phyloP scores from a whole-genome alignment of 2,329 filamentous ascomycete genomes.

The Aspergillus neoniger region DNA sequence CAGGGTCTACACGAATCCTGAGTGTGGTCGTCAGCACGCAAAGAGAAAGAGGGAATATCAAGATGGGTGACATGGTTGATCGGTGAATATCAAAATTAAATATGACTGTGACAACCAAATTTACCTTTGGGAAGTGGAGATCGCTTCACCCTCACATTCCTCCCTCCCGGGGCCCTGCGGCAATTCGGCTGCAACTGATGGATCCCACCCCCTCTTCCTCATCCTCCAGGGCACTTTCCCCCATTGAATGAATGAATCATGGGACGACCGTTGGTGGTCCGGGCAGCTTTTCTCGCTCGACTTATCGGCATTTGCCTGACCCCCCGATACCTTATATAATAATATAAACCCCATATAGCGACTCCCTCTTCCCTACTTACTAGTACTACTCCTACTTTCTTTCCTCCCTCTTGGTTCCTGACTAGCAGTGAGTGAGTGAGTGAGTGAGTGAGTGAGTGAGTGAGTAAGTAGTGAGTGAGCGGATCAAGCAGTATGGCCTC shows the following conservation, averaged over 20 bases:
- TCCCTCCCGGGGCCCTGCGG: background rate
- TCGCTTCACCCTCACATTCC: background rate
- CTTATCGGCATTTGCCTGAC: too few species aligned
- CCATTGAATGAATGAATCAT: background rate
- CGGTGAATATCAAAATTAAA: background rate
- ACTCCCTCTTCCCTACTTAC: background rate
- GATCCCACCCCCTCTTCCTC: too few species aligned
- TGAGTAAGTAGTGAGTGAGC: too few species aligned
- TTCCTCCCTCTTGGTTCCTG: background rate
- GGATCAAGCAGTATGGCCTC: background rate
- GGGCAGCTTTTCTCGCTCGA: background rate
- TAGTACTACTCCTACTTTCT: background rate
- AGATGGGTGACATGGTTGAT: background rate
- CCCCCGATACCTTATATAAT: too few species aligned
- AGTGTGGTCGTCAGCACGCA: too few species aligned
- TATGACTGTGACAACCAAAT: background rate
- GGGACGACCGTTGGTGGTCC: background rate
- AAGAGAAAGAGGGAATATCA: too few species aligned
- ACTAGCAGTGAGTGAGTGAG: background rate
- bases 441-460: background rate
- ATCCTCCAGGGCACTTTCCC: background rate
- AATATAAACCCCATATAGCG: too few species aligned
- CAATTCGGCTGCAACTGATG: background rate
- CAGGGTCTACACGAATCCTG: background rate
- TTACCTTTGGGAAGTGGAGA: background rate